Percentiles rank a stretch among this genome's conserved stretches.
These are phyloP conservation scores for Tolypocladium album DNA, from an alignment of 2,329 filamentous ascomycete genomes.

Conservation along the genomic window DNA sequence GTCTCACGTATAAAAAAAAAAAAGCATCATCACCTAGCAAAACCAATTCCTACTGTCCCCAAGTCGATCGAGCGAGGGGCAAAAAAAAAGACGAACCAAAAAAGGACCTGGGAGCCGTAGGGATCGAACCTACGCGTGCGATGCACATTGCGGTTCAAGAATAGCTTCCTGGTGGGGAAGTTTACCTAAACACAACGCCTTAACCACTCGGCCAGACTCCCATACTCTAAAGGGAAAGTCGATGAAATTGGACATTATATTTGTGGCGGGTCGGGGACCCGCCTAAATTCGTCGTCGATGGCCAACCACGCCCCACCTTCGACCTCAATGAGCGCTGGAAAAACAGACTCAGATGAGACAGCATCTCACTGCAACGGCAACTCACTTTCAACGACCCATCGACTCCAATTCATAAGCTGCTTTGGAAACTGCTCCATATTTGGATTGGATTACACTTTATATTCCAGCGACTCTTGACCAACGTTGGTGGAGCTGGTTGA, in stretches of 20 bases:
- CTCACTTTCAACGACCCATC: neutral
- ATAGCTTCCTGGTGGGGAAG: constrained; percentile 4
- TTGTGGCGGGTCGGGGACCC: neutral
- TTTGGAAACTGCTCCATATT: neutral
- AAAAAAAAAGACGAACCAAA: neutral
- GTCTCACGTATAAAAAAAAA: neutral
- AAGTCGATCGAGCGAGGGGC: neutral
- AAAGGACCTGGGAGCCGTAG: constrained; percentile 29
- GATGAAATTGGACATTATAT: constrained; percentile 1
- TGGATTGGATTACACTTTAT: too few relatives aligned
- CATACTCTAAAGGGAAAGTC: constrained; percentile 7
- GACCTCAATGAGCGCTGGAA: neutral
- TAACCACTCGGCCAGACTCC: constrained; percentile 44
- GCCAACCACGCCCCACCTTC: neutral
- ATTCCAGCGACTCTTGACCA: neutral
- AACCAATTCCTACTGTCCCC: neutral
- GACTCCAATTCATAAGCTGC: too few relatives aligned
- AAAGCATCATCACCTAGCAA: neutral
- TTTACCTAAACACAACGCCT: constrained; percentile 43
- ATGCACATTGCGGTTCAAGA: constrained; percentile 29
- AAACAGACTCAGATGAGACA: neutral
- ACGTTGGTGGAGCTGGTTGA: neutral
- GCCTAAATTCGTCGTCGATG: neutral
- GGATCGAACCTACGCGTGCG: constrained; percentile 41
- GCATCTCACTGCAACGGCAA: neutral